Percentiles rank a stretch among this genome's conserved stretches.
Conservation (phyloP, 805 yeast species). For the Ogataea kodamae region DNA sequence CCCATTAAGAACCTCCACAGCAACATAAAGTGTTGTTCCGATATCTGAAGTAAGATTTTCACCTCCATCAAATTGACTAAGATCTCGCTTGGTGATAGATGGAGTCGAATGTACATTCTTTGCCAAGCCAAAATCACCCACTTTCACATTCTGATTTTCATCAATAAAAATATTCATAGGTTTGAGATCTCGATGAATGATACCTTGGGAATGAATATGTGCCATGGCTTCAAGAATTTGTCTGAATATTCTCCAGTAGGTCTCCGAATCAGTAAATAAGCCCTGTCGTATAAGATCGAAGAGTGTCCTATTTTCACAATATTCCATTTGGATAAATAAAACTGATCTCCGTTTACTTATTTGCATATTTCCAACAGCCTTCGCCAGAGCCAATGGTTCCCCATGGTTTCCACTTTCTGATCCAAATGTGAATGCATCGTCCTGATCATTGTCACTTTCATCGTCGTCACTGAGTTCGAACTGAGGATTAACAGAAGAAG, state of each 20-base stretch:
- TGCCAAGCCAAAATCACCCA: slow-evolving; percentile 97
- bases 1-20: slow-evolving; percentile 78
- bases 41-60: slow-evolving; percentile 89
- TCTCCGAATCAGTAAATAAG: slow-evolving; percentile 63
- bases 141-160: slow-evolving; percentile 79
- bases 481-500: slow-evolving; percentile 56
- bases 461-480: slow-evolving; percentile 44
- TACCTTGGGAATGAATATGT: slow-evolving; percentile 90
- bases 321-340: slow-evolving; percentile 95
- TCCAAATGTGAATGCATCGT: slow-evolving; percentile 28
- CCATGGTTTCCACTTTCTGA: slow-evolving; percentile 9
- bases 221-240: slow-evolving; percentile 86
- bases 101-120: slow-evolving; percentile 67
- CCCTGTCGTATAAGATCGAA: slow-evolving; percentile 79
- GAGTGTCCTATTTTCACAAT: slow-evolving; percentile 91
- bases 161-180: slow-evolving; percentile 96
- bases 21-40: slow-evolving; percentile 92
- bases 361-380: slow-evolving; percentile 5
- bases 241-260: slow-evolving; percentile 86
- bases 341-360: slow-evolving; percentile 63
- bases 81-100: slow-evolving; percentile 10
- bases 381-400: slow-evolving; percentile 4
- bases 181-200: slow-evolving; percentile 91
- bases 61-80: slow-evolving; percentile 29
- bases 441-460: slow-evolving; percentile 19